These are phyloP conservation scores for Centella asiatica DNA, from an alignment of 129 eudicot genomes.

Conservation along the genomic window DNA sequence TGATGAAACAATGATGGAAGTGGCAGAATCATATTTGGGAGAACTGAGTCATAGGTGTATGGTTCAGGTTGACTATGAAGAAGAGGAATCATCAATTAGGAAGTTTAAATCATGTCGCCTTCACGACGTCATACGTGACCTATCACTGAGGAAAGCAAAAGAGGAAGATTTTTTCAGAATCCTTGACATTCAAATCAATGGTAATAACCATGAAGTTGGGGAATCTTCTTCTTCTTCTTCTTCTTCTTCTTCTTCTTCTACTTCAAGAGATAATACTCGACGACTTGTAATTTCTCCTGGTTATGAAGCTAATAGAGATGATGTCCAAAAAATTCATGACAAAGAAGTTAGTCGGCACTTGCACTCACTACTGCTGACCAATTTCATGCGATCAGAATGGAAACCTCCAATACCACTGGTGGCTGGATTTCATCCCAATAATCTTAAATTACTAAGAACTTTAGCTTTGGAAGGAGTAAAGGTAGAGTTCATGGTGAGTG, in stretches of 20 bases:
- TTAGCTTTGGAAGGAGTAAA: not conserved
- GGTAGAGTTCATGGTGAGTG: not conserved
- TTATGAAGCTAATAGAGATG: not conserved
- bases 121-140: conserved; percentile 13
- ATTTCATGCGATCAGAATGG: not conserved
- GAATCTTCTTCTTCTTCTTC: not conserved
- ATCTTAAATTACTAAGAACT: not conserved
- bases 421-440: not conserved
- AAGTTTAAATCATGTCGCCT: conserved; percentile 8
- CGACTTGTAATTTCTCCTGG: conserved; percentile 1
- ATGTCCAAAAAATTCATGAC: not conserved
- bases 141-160: conserved; percentile 11
- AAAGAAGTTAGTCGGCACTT: not conserved
- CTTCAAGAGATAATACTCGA: not conserved
- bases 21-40: conserved; percentile 9
- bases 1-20: conserved; percentile 10
- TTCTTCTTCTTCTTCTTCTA: too few relatives aligned
- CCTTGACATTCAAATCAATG: not conserved
- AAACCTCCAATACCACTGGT: not conserved
- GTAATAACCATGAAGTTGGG: not conserved
- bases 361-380: not conserved
- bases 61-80: conserved; percentile 5
- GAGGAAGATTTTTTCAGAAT: conserved; percentile 8
- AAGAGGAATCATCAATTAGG: not conserved
- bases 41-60: conserved; percentile 12